A percentile compares a stretch with the other conserved stretches of the same genome.
phyloP scores from a whole-genome alignment of 768 basidiomycete genomes.

The Glaciozyma antarctica region DNA sequence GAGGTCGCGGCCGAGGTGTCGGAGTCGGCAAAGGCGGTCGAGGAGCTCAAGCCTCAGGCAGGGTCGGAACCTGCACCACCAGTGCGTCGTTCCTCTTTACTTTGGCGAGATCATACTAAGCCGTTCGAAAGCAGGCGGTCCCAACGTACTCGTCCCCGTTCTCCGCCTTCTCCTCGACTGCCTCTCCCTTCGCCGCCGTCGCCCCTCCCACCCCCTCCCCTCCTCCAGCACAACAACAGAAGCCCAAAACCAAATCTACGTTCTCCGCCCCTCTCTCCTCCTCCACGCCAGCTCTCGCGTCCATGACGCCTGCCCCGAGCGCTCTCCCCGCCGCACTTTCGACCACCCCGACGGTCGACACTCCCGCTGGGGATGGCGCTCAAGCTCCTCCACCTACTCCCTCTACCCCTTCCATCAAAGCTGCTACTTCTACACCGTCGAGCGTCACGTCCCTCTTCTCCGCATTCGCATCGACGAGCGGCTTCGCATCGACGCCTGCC shows the following conservation, averaged over 20 bases:
- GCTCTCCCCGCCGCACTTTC: neutral
- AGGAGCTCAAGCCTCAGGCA: neutral
- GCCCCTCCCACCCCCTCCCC: neutral
- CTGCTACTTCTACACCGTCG: neutral
- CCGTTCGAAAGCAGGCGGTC: neutral
- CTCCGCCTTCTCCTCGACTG: constrained; percentile 17
- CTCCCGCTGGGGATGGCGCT: neutral
- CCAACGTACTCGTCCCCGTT: constrained; percentile 18
- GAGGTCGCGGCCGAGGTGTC: constrained; percentile 22
- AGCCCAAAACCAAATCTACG: constrained; percentile 20
- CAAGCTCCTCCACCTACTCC: neutral
- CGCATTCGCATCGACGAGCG: constrained; percentile 24
- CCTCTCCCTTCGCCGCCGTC: constrained; percentile 22
- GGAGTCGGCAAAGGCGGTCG: constrained; percentile 13
- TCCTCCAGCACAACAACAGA: constrained; percentile 11
- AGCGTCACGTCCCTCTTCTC: constrained; percentile 14
- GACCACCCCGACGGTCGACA: neutral
- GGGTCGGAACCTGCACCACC: neutral
- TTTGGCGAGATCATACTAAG: no score
- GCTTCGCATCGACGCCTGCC: constrained; percentile 2
- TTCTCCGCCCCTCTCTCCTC: constrained; percentile 11
- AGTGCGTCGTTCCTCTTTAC: neutral
- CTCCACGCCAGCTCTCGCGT: neutral
- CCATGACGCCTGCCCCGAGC: neutral
- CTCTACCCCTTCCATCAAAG: constrained; percentile 9